phyloP scores from a whole-genome alignment of 768 basidiomycete species.

The Phlebiopsis flavidoalba region DNA sequence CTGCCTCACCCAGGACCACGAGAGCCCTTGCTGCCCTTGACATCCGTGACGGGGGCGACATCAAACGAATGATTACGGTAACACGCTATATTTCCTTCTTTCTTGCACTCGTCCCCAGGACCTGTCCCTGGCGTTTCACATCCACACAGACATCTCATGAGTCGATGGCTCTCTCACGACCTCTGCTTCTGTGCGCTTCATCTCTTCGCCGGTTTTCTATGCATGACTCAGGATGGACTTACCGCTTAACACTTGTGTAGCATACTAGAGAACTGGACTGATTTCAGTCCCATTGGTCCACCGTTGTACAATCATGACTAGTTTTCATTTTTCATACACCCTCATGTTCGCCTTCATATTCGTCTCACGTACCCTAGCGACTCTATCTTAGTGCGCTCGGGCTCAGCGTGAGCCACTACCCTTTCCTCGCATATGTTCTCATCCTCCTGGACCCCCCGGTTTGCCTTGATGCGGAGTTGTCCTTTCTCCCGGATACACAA shows the following conservation, averaged over 20 bases:
- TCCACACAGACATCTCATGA: too few relatives aligned
- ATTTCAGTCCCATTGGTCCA: background rate
- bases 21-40: slow-evolving; percentile 7
- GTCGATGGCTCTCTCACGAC: too few relatives aligned
- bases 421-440: too few relatives aligned
- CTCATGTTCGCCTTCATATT: background rate
- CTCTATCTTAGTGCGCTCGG: too few relatives aligned
- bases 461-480: too few relatives aligned
- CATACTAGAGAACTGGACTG: background rate
- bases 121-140: too few relatives aligned
- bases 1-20: background rate
- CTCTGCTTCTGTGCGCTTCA: too few relatives aligned
- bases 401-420: too few relatives aligned
- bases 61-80: slow-evolving; percentile 11
- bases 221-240: background rate
- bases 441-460: too few relatives aligned
- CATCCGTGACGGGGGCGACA: slow-evolving; percentile 7
- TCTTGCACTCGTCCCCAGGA: background rate
- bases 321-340: background rate
- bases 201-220: background rate
- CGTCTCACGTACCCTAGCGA: too few relatives aligned
- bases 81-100: background rate
- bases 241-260: background rate
- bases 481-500: too few relatives aligned
- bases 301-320: background rate